Conservation (phyloP, 2,329 filamentous ascomycete species). For the Colletotrichum gigasporum region DNA sequence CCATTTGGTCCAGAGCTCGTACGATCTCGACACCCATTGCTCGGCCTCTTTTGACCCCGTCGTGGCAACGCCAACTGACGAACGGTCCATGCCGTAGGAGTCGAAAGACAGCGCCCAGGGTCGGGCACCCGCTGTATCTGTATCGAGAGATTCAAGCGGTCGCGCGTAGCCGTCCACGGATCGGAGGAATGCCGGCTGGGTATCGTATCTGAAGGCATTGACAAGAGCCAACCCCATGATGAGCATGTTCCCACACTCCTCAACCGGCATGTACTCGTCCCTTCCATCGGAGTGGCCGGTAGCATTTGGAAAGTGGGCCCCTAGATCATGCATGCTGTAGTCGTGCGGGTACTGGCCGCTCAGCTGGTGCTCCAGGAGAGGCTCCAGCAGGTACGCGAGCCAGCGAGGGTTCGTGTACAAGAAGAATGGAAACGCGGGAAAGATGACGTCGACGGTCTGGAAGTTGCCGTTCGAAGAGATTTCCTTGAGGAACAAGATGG, state of each 20-base stretch:
- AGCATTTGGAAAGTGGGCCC: constrained; percentile 78
- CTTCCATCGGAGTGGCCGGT: constrained; percentile 75
- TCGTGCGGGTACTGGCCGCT: constrained; percentile 87
- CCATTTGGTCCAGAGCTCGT: constrained; percentile 80
- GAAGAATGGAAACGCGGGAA: constrained; percentile 87
- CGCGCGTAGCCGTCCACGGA: constrained; percentile 50
- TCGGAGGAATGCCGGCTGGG: constrained; percentile 67
- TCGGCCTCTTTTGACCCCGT: constrained; percentile 54
- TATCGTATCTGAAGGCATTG: constrained; percentile 75
- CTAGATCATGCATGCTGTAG: constrained; percentile 82
- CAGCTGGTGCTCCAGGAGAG: constrained; percentile 81
- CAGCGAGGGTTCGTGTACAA: constrained; percentile 84
- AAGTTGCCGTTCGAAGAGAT: constrained; percentile 87
- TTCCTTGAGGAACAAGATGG: constrained; percentile 84
- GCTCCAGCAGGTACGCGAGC: constrained; percentile 82
- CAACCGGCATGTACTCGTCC: constrained; percentile 80
- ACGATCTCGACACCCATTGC: constrained; percentile 60
- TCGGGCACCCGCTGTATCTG: constrained; percentile 40
- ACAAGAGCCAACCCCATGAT: constrained; percentile 82
- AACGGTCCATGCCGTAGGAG: constrained; percentile 63
- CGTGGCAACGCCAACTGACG: constrained; percentile 60
- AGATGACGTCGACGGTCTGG: constrained; percentile 89
- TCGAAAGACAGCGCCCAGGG: constrained; percentile 44
- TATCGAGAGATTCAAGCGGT: not conserved
- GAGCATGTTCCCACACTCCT: constrained; percentile 80